Evolutionary conservation across 2,329 filamentous ascomycete species (phyloP).

Genomic region (Cladosporium cucumerinum): DNA sequence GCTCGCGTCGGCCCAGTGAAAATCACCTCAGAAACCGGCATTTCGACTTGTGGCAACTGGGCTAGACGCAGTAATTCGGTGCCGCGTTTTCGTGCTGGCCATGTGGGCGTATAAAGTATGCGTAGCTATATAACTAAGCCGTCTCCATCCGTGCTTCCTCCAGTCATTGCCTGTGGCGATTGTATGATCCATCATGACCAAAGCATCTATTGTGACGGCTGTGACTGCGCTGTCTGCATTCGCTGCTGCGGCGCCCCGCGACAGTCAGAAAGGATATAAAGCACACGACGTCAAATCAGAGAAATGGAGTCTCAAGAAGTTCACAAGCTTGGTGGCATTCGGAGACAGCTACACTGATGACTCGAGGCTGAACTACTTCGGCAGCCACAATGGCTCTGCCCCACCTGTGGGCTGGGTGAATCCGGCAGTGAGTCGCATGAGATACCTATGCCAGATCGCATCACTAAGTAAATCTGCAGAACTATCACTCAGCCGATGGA

Average conservation of each 20-base stretch:
- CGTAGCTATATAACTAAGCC: constrained; percentile 5
- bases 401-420: constrained; percentile 61
- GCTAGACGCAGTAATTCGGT: background rate
- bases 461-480: constrained; percentile 18
- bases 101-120: background rate
- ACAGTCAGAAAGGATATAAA: background rate
- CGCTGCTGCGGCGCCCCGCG: background rate
- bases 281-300: background rate
- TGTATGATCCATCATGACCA: background rate
- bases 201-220: constrained; percentile 1
- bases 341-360: constrained; percentile 78
- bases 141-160: background rate
- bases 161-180: background rate
- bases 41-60: background rate
- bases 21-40: background rate
- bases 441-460: background rate
- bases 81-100: constrained; percentile 6
- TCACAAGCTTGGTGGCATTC: constrained; percentile 65
- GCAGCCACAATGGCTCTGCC: constrained; percentile 52
- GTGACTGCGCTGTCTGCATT: background rate
- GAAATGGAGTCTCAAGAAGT: constrained; percentile 44
- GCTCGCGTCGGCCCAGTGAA: background rate
- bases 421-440: constrained; percentile 39
- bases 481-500: constrained; percentile 56
- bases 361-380: constrained; percentile 62